These are phyloP conservation scores for Acer saccharum DNA, from an alignment of 345 rosid species.

Conservation along the genomic window DNA sequence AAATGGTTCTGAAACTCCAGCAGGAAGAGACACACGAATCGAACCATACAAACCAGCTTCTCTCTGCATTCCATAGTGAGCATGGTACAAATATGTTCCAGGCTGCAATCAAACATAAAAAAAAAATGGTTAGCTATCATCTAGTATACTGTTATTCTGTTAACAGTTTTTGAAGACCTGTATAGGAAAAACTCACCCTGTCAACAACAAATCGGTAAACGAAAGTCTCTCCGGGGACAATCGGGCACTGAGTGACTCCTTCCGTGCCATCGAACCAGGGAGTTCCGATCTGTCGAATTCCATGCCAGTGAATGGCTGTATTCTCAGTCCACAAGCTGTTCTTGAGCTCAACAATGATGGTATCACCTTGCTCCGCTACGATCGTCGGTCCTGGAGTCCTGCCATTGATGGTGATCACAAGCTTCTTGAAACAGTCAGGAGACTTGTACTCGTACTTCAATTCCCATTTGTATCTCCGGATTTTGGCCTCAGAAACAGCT, in stretches of 20 bases:
- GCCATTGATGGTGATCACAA: constrained; percentile 68
- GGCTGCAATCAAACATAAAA: constrained; percentile 40
- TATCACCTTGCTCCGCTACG: constrained; percentile 62
- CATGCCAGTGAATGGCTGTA: constrained; percentile 77
- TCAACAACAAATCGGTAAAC: constrained; percentile 65
- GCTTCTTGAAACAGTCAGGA: constrained; percentile 62
- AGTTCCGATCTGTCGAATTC: constrained; percentile 73
- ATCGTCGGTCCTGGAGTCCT: constrained; percentile 65
- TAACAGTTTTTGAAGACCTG: too few relatives aligned
- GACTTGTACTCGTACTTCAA: constrained; percentile 67
- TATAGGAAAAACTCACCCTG: constrained; percentile 39
- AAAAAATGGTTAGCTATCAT: too few relatives aligned
- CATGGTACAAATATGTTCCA: constrained; percentile 73
- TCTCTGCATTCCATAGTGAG: constrained; percentile 84
- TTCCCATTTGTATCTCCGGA: constrained; percentile 58
- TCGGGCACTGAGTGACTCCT: constrained; percentile 74
- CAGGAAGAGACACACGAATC: constrained; percentile 51
- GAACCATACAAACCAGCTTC: constrained; percentile 70
- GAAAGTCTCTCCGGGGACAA: constrained; percentile 71
- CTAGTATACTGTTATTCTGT: too few relatives aligned
- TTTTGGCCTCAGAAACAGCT: constrained; percentile 34
- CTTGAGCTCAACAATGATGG: constrained; percentile 65
- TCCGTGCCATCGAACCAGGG: constrained; percentile 81
- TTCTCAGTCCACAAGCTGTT: constrained; percentile 66
- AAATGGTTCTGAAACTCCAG: constrained; percentile 60